Base-by-base conservation (phyloP, 495 filamentous ascomycete genomes). In the Lepidopterella palustris region DNA sequence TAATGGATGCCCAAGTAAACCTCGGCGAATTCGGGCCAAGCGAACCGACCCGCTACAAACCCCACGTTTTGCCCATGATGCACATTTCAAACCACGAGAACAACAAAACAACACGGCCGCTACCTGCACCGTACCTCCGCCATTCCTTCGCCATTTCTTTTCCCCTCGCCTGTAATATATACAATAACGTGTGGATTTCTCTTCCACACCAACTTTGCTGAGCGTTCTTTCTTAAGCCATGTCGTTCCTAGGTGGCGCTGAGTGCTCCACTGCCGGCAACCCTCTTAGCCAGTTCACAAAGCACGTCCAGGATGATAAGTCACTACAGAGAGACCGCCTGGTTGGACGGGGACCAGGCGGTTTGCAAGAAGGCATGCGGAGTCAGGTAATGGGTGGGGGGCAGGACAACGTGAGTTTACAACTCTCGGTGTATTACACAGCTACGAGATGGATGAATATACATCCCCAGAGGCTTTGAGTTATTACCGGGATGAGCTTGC, bases 211-310 rank as follows among this genome's bases (percentile, higher is more conserved):
- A 49, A 48, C 31, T 35, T 35, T 55, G n/a, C n/a, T n/a, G n/a
- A n/a, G n/a, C n/a, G n/a, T n/a, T n/a, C n/a, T n/a, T n/a, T n/a
- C n/a, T n/a, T n/a, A n/a, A 31, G 9, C 26, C 62, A 96, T 96
- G 93, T 95, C 91, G 23, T 96, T 98, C 71, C 80, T 96, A 62
- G 89, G 88, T 74, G 92, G 92, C 65, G 88, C 91, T 64, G 93
- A 97, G 75, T 98, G 93, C 79, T 97, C 93, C 49, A 96, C 93
- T 42, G 91, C 88, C 55, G 90, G 85, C 68, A 98, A 97, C 74
- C 95, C 95, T 55, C 85, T 98, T 58, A 90, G 87, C 67, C 95
- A 97, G 80, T 95, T 98, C 71, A 87, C 88, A 27, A 98, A 97
- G 72, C 89, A 95, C 70, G 87, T 91, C 53, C 85, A 90, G 67